phyloP scores from a whole-genome alignment of 2,329 filamentous ascomycete genomes.

The Epichloe elymi region DNA sequence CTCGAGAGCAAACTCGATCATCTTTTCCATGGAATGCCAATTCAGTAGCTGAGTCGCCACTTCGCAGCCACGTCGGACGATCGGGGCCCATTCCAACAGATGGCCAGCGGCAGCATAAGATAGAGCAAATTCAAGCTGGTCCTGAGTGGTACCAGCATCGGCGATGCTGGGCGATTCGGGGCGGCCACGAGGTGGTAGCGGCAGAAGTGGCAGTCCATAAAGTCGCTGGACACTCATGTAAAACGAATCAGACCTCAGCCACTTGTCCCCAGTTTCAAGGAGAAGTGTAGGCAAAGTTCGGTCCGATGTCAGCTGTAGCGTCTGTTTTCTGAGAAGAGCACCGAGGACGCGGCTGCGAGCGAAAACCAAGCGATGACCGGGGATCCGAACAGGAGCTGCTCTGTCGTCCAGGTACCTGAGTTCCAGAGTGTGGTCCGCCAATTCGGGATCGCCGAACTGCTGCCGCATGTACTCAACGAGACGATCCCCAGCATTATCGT shows the following conservation, averaged over 20 bases:
- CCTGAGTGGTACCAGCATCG: slow-evolving; percentile 25
- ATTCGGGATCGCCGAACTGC: slow-evolving; percentile 18
- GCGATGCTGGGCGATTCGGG: slow-evolving; percentile 18
- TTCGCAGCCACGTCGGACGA: slow-evolving; percentile 44
- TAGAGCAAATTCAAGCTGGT: slow-evolving; percentile 42
- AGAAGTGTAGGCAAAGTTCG: slow-evolving; percentile 17
- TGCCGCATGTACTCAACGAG: slow-evolving; percentile 26
- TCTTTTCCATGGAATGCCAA: slow-evolving; percentile 50
- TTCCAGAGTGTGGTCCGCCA: slow-evolving; percentile 33
- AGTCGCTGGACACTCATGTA: slow-evolving; percentile 43
- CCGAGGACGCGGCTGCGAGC: slow-evolving; percentile 32
- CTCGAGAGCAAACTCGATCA: slow-evolving; percentile 44
- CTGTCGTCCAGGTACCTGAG: slow-evolving; percentile 29
- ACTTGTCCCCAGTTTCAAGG: slow-evolving; percentile 37
- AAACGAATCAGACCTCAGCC: slow-evolving; percentile 42
- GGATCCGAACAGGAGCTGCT: slow-evolving; percentile 28
- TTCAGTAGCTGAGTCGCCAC: slow-evolving; percentile 43
- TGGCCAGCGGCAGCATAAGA: slow-evolving; percentile 52
- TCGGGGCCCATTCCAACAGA: slow-evolving; percentile 39
- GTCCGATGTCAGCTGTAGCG: slow-evolving; percentile 17
- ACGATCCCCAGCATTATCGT: slow-evolving; percentile 21
- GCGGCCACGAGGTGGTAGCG: slow-evolving; percentile 16
- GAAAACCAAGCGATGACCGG: slow-evolving; percentile 42
- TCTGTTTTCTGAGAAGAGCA: slow-evolving; percentile 14
- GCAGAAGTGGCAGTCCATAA: slow-evolving; percentile 40